Evolutionary conservation across 768 basidiomycete genomes (phyloP), one percentile per base, ranked within the genome.

Genomic region (Lactarius tabidus): DNA sequence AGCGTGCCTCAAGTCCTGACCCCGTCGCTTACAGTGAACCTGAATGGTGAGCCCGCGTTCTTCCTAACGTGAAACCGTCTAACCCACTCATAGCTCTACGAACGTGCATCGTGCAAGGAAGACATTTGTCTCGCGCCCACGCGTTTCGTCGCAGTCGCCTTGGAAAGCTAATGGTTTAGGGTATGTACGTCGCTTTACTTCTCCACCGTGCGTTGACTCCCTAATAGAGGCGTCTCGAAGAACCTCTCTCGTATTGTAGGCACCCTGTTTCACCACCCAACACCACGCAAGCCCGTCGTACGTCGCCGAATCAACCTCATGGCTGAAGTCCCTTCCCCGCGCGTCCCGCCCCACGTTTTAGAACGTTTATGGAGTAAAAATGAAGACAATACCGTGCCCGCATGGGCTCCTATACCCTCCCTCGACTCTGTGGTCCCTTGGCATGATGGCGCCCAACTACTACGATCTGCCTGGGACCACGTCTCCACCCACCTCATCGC

Each of bases 81-180:
- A 28, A 57, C 48, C 55, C 31, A 56, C 29, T 61, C 8, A 14
- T 9, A 65, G 64, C 2, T 33, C 55, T 41, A 12, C 36, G 12
- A 15, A 52, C 2, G 31, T n/a, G 23, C 6, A 15, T 31, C 48
- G 18, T 57, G 2, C 18, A 2, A 31, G 61, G 36, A 62, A 62
- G 57, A 66, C 60, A 14, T 66, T 59, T 45, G 51, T 66, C 20
- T 66, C 65, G 10, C 61, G 26, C 38, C 60, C 65, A 14, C 26
- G 26, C 36, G 33, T 35, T 54, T 38, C 52, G 7, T 7, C 57
- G 31, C 54, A 38, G 3, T 57, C 60, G 14, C 55, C 64, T 7
- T 48, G 45, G 45, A 31, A 23, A 39, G 54, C n/a, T 4, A 33
- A 48, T 61, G 23, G 10, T 31, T 39, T 58, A 28, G 36, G 45